Evolutionary conservation across 2,329 filamentous ascomycete species (phyloP).

Genomic region (Trichophyton equinum): DNA sequence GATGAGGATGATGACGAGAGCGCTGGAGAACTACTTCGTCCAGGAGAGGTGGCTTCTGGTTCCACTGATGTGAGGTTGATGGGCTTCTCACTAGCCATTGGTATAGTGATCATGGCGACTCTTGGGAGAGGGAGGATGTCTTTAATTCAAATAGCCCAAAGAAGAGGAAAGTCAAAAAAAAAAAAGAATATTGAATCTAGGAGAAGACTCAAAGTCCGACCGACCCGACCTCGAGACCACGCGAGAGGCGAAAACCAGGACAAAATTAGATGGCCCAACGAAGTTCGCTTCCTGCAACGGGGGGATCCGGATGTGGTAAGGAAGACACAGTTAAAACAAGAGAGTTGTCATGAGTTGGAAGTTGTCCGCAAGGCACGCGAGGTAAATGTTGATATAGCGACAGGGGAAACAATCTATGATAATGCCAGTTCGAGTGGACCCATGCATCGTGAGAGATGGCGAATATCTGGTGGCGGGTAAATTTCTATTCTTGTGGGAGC

Average conservation of each 20-base stretch:
- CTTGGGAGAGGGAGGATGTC: background rate
- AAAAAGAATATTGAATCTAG: background rate
- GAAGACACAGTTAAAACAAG: background rate
- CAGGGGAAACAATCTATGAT: constrained; percentile 1
- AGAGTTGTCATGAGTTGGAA: background rate
- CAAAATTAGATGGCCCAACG: background rate
- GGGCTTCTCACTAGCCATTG: constrained; percentile 8
- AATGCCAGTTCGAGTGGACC: constrained; percentile 1
- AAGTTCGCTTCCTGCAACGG: background rate
- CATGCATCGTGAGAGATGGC: constrained; percentile 2
- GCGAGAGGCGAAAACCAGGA: constrained; percentile 3
- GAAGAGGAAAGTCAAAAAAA: background rate
- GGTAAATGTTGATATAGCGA: background rate
- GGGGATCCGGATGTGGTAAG: background rate
- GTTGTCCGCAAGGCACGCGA: background rate
- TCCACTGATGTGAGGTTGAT: constrained; percentile 7
- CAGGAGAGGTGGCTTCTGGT: constrained; percentile 2
- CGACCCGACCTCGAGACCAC: background rate
- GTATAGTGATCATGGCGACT: constrained; percentile 8
- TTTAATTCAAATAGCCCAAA: background rate
- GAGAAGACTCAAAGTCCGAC: background rate
- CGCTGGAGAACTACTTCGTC: background rate
- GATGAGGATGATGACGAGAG: constrained; percentile 7
- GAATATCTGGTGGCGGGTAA: constrained; percentile 2
- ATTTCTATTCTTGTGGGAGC: constrained; percentile 1